These are phyloP conservation scores for Meripilus lineatus DNA, from an alignment of 1,284 basidiomycete species.

Conservation along the genomic window DNA sequence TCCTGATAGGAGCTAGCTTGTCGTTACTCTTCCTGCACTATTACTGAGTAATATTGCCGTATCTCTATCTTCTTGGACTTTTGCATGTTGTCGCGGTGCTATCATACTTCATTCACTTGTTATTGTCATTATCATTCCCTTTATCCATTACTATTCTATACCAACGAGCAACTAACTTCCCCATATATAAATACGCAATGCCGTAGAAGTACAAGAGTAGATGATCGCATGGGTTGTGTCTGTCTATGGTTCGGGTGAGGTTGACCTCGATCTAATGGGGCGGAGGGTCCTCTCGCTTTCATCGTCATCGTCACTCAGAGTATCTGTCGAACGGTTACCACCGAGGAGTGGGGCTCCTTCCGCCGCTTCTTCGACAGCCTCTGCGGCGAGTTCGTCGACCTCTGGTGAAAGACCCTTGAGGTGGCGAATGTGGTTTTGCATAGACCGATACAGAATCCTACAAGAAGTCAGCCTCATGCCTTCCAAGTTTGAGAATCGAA, in stretches of 20 bases:
- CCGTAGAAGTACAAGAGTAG: background rate
- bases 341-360: constrained; percentile 60
- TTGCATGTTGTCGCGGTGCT: background rate
- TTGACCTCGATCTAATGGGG: constrained; percentile 6
- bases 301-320: constrained; percentile 8
- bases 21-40: constrained; percentile 85
- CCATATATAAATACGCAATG: background rate
- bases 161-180: background rate
- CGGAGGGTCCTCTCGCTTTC: constrained; percentile 10
- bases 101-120: constrained; percentile 1
- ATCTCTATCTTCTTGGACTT: background rate
- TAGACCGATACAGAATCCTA: constrained; percentile 61
- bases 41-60: constrained; percentile 43
- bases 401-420: constrained; percentile 46
- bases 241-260: constrained; percentile 7
- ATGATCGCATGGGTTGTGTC: background rate
- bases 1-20: constrained; percentile 82
- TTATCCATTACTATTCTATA: constrained; percentile 6
- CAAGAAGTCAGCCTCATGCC: no score
- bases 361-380: constrained; percentile 57
- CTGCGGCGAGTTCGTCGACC: constrained; percentile 51
- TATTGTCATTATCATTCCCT: constrained; percentile 1
- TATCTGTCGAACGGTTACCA: constrained; percentile 23
- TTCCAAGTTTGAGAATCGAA: constrained; percentile 12
- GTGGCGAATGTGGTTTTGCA: constrained; percentile 56